These are phyloP conservation scores for Exidia glandulosa DNA, from an alignment of 768 basidiomycete genomes.

Conservation along the genomic window DNA sequence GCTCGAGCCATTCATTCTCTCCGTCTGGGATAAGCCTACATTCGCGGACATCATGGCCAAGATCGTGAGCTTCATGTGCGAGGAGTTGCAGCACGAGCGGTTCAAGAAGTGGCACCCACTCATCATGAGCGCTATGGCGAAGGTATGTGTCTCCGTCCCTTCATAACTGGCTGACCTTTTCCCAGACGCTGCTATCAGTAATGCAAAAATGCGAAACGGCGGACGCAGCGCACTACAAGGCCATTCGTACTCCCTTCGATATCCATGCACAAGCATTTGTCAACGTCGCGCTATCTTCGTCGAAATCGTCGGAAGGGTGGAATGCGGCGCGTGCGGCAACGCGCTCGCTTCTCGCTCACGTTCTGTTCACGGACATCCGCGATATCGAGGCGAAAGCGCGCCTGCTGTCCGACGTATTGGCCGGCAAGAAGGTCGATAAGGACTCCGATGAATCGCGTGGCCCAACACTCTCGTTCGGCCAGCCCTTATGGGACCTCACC, in stretches of 20 bases:
- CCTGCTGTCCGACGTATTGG: background rate
- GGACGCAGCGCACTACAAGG: slow-evolving; percentile 13
- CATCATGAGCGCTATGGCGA: slow-evolving; percentile 47
- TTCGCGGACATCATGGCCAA: slow-evolving; percentile 64
- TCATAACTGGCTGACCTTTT: background rate
- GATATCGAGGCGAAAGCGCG: background rate
- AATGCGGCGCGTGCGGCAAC: slow-evolving; percentile 27
- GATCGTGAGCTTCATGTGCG: slow-evolving; percentile 62
- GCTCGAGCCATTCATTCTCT: slow-evolving; percentile 53
- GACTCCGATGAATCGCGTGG: background rate
- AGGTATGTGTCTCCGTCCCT: slow-evolving; percentile 36
- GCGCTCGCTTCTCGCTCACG: slow-evolving; percentile 24
- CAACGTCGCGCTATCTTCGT: slow-evolving; percentile 33
- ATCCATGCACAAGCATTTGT: slow-evolving; percentile 41
- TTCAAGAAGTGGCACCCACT: slow-evolving; percentile 48
- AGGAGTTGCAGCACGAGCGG: slow-evolving; percentile 70
- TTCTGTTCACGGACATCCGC: slow-evolving; percentile 19
- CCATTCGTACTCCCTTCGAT: slow-evolving; percentile 25
- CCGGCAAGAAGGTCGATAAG: background rate
- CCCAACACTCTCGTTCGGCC: background rate
- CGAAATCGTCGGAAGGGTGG: slow-evolving; percentile 31
- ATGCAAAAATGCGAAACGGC: background rate
- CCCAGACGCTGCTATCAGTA: slow-evolving; percentile 2
- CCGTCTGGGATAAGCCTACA: slow-evolving; percentile 35
- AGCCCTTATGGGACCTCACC: background rate